A percentile compares a stretch with the other conserved stretches of the same genome.
Evolutionary conservation across 352 stramenopile genomes (phyloP).

Genomic region (Blastocystis sp.): DNA sequence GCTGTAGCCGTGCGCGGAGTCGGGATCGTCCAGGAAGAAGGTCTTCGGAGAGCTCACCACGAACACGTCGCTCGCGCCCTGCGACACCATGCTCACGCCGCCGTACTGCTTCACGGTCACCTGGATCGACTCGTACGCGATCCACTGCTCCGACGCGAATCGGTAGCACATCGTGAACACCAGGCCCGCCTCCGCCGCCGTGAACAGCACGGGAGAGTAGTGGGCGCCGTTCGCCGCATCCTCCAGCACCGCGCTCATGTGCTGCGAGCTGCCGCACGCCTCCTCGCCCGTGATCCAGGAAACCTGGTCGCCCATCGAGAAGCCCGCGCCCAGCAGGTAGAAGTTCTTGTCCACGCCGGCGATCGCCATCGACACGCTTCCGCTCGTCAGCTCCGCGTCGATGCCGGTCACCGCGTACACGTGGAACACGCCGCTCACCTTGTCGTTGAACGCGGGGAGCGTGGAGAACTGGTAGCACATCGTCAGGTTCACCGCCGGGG

Average conservation of each 20-base stretch:
- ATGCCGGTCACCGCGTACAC: constrained; percentile 21
- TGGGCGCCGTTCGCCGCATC: background rate
- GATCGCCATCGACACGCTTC: background rate
- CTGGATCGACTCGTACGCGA: background rate
- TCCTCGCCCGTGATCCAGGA: background rate
- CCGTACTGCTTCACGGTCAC: constrained; percentile 49
- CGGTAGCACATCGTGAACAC: constrained; percentile 35
- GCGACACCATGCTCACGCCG: background rate
- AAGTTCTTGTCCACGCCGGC: constrained; percentile 7
- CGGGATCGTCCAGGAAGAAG: constrained; percentile 14
- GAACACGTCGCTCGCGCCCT: background rate
- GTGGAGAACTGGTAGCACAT: constrained; percentile 61
- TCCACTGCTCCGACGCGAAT: constrained; percentile 31
- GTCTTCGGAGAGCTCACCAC: background rate
- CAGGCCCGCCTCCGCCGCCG: background rate
- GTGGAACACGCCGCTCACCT: constrained; percentile 31
- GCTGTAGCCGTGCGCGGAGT: background rate
- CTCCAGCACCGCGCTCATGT: background rate
- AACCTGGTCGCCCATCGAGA: background rate
- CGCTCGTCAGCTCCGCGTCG: background rate
- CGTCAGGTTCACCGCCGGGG: background rate
- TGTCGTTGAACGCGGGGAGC: constrained; percentile 2
- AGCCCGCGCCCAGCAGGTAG: background rate
- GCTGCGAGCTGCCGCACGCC: background rate
- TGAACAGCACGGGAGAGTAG: background rate